Conservation (phyloP, 2,329 filamentous ascomycete species). For the Raffaelea albimanens region DNA sequence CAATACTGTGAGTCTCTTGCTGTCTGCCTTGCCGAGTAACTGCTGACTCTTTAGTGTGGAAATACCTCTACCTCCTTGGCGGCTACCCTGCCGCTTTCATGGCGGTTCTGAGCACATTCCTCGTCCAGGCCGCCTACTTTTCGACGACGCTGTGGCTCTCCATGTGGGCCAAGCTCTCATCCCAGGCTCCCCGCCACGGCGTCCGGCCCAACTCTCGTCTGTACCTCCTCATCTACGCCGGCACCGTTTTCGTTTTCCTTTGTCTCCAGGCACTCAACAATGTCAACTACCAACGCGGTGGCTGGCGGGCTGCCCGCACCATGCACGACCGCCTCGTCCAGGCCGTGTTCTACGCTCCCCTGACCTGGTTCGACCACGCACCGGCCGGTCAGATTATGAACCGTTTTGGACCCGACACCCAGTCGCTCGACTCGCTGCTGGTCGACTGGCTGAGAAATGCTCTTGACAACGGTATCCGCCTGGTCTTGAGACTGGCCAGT, state of each 20-base stretch:
- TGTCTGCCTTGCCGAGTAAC: no score
- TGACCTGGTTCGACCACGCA: slow-evolving; percentile 82
- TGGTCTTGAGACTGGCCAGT: slow-evolving; percentile 23
- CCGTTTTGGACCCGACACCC: slow-evolving; percentile 87
- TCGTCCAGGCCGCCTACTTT: slow-evolving; percentile 16
- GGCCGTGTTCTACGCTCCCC: slow-evolving; percentile 71
- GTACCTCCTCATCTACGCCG: slow-evolving; percentile 4
- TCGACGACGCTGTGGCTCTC: slow-evolving; percentile 15
- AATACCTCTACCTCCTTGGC: slow-evolving; percentile 16
- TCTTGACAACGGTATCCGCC: slow-evolving; percentile 2
- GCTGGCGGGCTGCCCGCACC: slow-evolving; percentile 59
- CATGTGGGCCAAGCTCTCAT: slow-evolving; percentile 10
- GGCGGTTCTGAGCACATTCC: slow-evolving; percentile 10
- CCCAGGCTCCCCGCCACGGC: background rate
- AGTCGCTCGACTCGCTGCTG: slow-evolving; percentile 55
- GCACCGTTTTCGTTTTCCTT: slow-evolving; percentile 1
- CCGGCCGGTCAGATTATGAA: slow-evolving; percentile 90
- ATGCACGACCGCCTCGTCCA: slow-evolving; percentile 69
- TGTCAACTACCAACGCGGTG: slow-evolving; percentile 36
- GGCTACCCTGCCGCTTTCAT: slow-evolving; percentile 9
- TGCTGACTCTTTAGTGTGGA: no score
- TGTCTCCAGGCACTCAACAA: slow-evolving; percentile 11
- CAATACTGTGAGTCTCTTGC: no score
- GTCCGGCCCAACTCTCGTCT: background rate
- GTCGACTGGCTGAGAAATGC: slow-evolving; percentile 4